A percentile compares a stretch with the other conserved stretches of the same genome.
Evolutionary conservation across 257 asterid genomes (phyloP).

Genomic region (Sherardia arvensis): DNA sequence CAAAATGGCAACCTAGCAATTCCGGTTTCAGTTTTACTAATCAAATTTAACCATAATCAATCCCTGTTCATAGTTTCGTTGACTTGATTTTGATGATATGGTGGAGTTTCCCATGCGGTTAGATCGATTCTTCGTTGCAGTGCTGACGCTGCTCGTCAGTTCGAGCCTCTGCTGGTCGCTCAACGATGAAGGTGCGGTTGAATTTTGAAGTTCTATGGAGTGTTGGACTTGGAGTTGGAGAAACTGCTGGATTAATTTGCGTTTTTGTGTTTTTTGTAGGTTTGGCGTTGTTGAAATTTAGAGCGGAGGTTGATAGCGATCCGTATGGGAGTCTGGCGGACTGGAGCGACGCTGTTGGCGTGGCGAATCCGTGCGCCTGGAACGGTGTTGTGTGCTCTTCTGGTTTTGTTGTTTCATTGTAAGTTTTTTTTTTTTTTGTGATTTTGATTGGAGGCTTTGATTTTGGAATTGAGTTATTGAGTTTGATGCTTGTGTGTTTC

Average conservation of each 20-base stretch:
- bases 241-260: not conserved
- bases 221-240: not conserved
- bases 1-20: not conserved
- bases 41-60: too few relatives aligned
- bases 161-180: conserved; percentile 27
- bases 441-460: not conserved
- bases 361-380: conserved; percentile 66
- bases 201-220: not conserved
- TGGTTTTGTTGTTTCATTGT: conserved; percentile 60
- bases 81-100: conserved; percentile 25
- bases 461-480: not conserved
- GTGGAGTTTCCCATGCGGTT: conserved; percentile 19
- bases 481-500: conserved; percentile 9
- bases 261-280: conserved; percentile 30
- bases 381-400: conserved; percentile 62
- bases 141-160: conserved; percentile 15
- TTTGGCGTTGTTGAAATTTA: conserved; percentile 51
- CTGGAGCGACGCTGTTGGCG: conserved; percentile 58
- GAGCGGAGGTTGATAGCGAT: conserved; percentile 44
- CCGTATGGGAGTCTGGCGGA: conserved; percentile 53
- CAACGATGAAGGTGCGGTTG: conserved; percentile 53
- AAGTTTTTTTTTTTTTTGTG: conserved; percentile 23
- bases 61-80: conserved; percentile 12
- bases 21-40: conserved; percentile 4
- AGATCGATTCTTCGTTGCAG: conserved; percentile 6